These are phyloP conservation scores for Aspergillus leporis DNA, from an alignment of 495 filamentous ascomycete genomes.

Conservation along the genomic window DNA sequence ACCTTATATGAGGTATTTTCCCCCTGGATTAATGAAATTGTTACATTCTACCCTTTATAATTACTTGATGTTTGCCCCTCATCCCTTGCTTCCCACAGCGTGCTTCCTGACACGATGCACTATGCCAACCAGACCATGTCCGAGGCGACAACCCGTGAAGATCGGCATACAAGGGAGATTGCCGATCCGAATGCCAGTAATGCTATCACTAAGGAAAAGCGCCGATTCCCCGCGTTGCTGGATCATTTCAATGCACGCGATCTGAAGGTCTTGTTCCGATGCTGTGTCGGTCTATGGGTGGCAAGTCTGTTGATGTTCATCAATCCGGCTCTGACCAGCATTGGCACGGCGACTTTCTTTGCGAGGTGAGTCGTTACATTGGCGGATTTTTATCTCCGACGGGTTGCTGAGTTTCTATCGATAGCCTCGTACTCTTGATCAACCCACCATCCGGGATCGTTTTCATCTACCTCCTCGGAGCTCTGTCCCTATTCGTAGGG, in stretches of 20 bases:
- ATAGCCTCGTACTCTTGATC: conserved; percentile 37
- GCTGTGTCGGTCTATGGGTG: conserved; percentile 44
- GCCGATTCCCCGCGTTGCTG: conserved; percentile 33
- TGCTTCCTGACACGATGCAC: too few relatives aligned
- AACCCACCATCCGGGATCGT: conserved; percentile 40
- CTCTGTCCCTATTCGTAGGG: conserved; percentile 35
- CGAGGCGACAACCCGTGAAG: not conserved
- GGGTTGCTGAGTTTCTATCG: not conserved
- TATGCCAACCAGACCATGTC: too few relatives aligned
- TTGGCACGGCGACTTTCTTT: conserved; percentile 30
- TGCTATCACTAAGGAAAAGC: conserved; percentile 8
- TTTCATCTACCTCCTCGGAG: conserved; percentile 38
- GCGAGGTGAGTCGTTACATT: conserved; percentile 14
- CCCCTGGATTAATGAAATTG: too few relatives aligned
- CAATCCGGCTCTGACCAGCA: conserved; percentile 25
- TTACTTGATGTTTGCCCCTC: too few relatives aligned
- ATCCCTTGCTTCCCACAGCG: too few relatives aligned
- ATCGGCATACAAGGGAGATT: not conserved
- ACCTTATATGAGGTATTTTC: too few relatives aligned
- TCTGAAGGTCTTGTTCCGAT: conserved; percentile 46
- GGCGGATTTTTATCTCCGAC: too few relatives aligned
- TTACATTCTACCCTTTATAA: too few relatives aligned
- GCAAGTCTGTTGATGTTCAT: conserved; percentile 45
- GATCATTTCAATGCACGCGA: conserved; percentile 49
- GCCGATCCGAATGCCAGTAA: not conserved